Evolutionary conservation across 495 filamentous ascomycete species (phyloP), one percentile per base, ranked within the genome.

Genomic region (Penicillium desertorum): DNA sequence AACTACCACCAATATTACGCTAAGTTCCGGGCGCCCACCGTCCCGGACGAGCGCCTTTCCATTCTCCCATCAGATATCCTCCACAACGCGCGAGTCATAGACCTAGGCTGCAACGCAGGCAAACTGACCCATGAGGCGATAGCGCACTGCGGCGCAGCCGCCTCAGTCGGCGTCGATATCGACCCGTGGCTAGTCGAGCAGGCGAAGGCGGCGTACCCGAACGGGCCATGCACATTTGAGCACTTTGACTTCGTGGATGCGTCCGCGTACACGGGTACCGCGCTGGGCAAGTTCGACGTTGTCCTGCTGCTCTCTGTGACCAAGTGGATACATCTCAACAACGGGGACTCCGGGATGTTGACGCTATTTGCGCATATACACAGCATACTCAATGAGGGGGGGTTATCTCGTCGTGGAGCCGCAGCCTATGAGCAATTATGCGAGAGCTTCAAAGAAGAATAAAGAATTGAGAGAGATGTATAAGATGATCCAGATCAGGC

Each of bases 171-270:
- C 37, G 66, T 69, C 57, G 66, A 69, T 59, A 67, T 69, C 25
- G 66, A 67, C 53, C 66, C 59, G 25, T 67, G 66, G 66, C 59
- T 69, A 54, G 41, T 69, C 57, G 60, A 66, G 34, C 65, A 68
- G 49, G 65, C 65, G 49, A 68, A 66, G 44, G 65, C 51, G 22
- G 44, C 65, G 16, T 68, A 66, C 58, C 65, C 65, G 39, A 58
- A 68, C 29, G 65, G 65, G 43, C 62, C 63, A 3, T 68, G 60
- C 53, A 68, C 65, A 58, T 68, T 68, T 46, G 62, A 68, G 60
- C 62, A 68, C 56, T 68, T 68, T 62, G 62, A 66, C 45, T 75
- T 78, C 44, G 78, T 76, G 56, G 85, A 86, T 59, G 81, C 81
- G 19, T 79, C 77, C 16, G 74, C 81, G 63, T 88, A 63, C 60